Evolutionary conservation across 805 yeast genomes (phyloP), one percentile per base, ranked within the genome.

Genomic region (Metschnikowia santaceciliae): DNA sequence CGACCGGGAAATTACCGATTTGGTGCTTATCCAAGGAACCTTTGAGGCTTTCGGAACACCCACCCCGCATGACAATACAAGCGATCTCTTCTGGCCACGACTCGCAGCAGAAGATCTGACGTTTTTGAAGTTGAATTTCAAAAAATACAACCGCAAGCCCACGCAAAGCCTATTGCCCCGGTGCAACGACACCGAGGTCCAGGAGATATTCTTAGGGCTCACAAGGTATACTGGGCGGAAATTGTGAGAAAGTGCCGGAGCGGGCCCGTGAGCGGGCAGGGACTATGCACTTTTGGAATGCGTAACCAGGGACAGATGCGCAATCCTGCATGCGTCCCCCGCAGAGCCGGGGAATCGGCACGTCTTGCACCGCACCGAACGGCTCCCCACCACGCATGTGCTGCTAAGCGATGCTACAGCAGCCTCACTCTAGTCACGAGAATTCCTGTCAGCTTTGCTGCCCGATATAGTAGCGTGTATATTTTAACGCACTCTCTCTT

Each of bases 31-130:
- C n/a, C 69, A 78, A 7, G 69, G 77, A 17, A 78, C 85, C 1
- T 78, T 86, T 55, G 62, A 67, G 14, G 67, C 66, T 2, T 80
- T 88, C 60, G 96, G 95, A 0, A 79, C 88, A 0, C 90, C 91
- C 0, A 64, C 69, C n/a, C 36, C 54, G 3, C 41, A 50, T 22
- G 54, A 58, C 26, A 35, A 41, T 3, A n/a, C 38, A 14, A 55
- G 58, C 33, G 58, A 46, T 14, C 52, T 59, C 49, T 67, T 63
- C 53, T 74, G 76, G 75, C 70, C 67, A 13, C 67, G 66, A 70
- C 77, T 58, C 55, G 62, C 52, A 7, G 57, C 59, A 38, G 62
- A 64, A 11, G 57, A 59, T 32, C 64, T 57, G 48, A 69, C 68
- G 45, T 73, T 72, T 49, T 56, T 55, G 35, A 56, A 63, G 17